Base-by-base conservation (phyloP, 2,329 filamentous ascomycete species). In the Alternaria burnsii region DNA sequence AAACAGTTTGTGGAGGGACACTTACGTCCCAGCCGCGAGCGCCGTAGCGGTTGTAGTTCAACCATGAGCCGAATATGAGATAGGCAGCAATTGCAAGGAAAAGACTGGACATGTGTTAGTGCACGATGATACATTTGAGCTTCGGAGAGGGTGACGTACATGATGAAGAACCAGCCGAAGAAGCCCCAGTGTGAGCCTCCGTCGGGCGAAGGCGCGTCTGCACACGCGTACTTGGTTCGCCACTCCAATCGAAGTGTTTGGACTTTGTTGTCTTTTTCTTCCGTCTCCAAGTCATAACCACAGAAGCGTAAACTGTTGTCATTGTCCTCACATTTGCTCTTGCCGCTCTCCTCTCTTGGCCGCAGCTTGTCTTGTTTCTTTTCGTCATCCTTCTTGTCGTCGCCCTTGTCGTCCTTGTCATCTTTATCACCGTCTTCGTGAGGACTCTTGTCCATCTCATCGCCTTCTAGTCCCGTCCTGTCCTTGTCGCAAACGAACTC, bases 31-130 rank as follows among this genome's bases (percentile, higher is more conserved):
- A 98, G 58, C 95, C 95, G 44, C 94, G 87, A 53, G 94, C 94
- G 48, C 94, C 94, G 79, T 97, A 97, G 63, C 94, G 91, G 82
- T 93, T 97, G 85, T 98, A 98, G 84, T 98, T 98, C 78, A 98
- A 89, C 95, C 95, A 99, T 20, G 94, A 97, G 66, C 94, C 94
- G 75, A 98, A 98, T 78, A 98, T 97, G 67, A 99, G 89, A 81
- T 98, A 99, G 24, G 94, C 83, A 2, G 95, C 93, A 41, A 89
- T 90, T 46, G 87, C 87, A 64, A 98, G 85, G 86, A 99, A 99
- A 61, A 90, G 82, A 69, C 94, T 97, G 67, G 32, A 18, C 9
- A 7, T 8, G 10, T 26, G 20, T 50, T 26, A 50, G 46, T 16
- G 34, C 4, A 50, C 14, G 16, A 22, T n/a, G 3, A 5, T 8